A percentile compares a stretch with the other conserved stretches of the same genome.
Conservation (phyloP, 345 rosid genomes). For the Rhizophora apiculata region DNA sequence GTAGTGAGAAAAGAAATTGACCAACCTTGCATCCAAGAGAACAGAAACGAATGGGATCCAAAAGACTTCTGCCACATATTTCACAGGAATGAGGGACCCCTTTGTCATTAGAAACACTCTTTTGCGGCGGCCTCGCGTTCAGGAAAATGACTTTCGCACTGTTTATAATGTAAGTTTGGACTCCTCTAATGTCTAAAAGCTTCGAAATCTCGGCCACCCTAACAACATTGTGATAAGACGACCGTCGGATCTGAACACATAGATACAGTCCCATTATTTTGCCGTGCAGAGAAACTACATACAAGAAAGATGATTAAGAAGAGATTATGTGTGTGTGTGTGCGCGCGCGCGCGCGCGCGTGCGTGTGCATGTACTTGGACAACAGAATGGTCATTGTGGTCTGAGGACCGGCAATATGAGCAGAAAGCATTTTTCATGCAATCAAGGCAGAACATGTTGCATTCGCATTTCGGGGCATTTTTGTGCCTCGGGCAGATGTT, state of each 20-base stretch:
- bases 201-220: slow-evolving; percentile 36
- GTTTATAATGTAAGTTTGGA: slow-evolving; percentile 42
- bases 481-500: slow-evolving; percentile 24
- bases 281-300: not conserved
- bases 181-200: slow-evolving; percentile 32
- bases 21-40: slow-evolving; percentile 45
- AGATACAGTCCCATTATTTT: not conserved
- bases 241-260: slow-evolving; percentile 34
- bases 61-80: slow-evolving; percentile 30
- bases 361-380: slow-evolving; percentile 22
- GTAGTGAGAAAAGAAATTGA: not conserved
- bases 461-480: slow-evolving; percentile 27
- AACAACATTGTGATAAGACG: slow-evolving; percentile 41
- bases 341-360: not conserved
- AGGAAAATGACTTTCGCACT: slow-evolving; percentile 40
- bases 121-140: slow-evolving; percentile 36
- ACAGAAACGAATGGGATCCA: slow-evolving; percentile 37
- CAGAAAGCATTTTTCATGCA: slow-evolving; percentile 36
- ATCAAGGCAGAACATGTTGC: slow-evolving; percentile 40
- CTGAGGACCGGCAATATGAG: slow-evolving; percentile 34
- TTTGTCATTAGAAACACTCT: slow-evolving; percentile 19
- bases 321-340: not conserved
- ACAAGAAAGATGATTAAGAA: not conserved
- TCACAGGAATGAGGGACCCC: slow-evolving; percentile 28
- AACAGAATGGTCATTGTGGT: slow-evolving; percentile 35